Base-by-base conservation (phyloP, 345 rosid genomes). In the Populus ilicifolia region DNA sequence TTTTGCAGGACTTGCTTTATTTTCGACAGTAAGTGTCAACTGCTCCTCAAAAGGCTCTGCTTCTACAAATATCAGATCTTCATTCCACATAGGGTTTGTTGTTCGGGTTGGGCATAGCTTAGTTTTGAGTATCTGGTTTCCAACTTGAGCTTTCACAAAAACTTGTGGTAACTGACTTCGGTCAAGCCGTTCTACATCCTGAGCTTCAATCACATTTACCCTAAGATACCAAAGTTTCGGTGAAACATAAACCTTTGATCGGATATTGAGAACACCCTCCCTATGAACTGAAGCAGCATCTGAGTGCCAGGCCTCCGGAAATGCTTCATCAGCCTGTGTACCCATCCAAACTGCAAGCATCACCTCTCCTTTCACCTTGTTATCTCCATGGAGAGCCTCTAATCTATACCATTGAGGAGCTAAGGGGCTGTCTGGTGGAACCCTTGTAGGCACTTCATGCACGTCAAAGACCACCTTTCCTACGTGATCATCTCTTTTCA, bases 261-360 rank as follows among this genome's bases (percentile, higher is more conserved):
- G 35, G 52, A 82, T 73, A 75, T 35, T 82, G 73, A 62, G 69
- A 33, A 77, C 81, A 30, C 80, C 84, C 64, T 77, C 78, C 44
- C 84, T 81, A 38, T 72, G 68, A 21, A 82, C 79, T 30, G 84
- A 46, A 48, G 84, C 79, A 70, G 84, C 81, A 67, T 82, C 84
- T 1, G 84, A 78, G 41, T 82, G 73, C 81, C 81, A 78, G 16
- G 84, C 61, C 36, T 82, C 84, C 9, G 84, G 81, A 70, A 82
- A 82, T 6, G 84, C 81, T 66, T 81, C 84, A 66, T 81, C 84
- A 27, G 84, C 84, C 39, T 81, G 84, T 27, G 84, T 81, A 69
- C 84, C 84, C 81, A 82, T 78, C 84, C 84, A 82, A 36, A 82
- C 84, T 17, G 84, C 84, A 18, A 82, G 67, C 84, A 82, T 82